These are phyloP conservation scores for Castanopsis chinensis DNA, from an alignment of 306 rosid genomes.

Conservation along the genomic window DNA sequence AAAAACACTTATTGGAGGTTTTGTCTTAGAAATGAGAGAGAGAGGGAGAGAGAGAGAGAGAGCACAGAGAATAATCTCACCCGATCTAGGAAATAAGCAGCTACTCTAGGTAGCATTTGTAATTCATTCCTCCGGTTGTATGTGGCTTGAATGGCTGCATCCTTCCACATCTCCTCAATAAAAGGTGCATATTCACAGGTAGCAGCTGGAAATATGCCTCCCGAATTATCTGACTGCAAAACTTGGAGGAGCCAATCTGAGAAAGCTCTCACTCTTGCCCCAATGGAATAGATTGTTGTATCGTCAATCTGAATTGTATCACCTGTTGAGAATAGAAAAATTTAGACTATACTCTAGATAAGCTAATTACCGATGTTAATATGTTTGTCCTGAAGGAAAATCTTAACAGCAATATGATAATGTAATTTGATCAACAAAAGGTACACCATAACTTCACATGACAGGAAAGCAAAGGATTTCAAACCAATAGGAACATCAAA, in stretches of 20 bases:
- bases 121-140: conserved; percentile 65
- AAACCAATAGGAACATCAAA: not conserved
- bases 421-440: not conserved
- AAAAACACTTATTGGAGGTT: not conserved
- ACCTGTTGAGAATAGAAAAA: conserved; percentile 32
- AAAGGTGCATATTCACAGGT: conserved; percentile 47
- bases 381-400: not conserved
- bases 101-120: conserved; percentile 62
- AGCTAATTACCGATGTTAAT: not conserved
- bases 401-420: not conserved
- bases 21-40: not conserved
- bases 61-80: conserved; percentile 39
- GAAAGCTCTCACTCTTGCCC: conserved; percentile 48
- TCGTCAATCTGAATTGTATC: conserved; percentile 24
- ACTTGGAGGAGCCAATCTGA: conserved; percentile 64
- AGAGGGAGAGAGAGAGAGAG: conserved; percentile 8
- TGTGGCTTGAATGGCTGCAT: conserved; percentile 72
- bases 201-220: conserved; percentile 58
- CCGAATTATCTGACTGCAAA: conserved; percentile 50
- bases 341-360: not conserved
- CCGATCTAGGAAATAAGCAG: conserved; percentile 64
- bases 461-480: not conserved
- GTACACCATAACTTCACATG: not conserved
- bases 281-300: conserved; percentile 45
- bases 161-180: conserved; percentile 70